A percentile compares a stretch with the other conserved stretches of the same genome.
Conservation (phyloP, 2,329 filamentous ascomycete species). For the Eurotiales sp. region DNA sequence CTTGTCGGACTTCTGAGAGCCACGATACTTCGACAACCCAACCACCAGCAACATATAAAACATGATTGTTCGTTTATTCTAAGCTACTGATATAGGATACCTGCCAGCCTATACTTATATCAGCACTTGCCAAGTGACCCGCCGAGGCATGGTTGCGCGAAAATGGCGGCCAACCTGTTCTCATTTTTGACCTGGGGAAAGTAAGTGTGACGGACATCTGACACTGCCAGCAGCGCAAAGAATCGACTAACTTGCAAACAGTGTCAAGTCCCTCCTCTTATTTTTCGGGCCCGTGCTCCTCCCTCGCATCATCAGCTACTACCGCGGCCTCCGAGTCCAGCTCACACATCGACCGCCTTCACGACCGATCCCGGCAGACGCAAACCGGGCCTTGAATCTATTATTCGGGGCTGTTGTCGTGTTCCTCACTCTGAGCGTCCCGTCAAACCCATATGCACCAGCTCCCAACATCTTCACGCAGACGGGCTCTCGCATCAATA, state of each 20-base stretch:
- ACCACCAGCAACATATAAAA: too few relatives aligned
- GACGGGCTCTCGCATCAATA: conserved; percentile 79
- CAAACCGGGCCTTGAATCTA: conserved; percentile 43
- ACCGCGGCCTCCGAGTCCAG: conserved; percentile 32
- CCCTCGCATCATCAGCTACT: conserved; percentile 36
- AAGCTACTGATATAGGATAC: background rate
- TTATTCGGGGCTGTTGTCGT: conserved; percentile 52
- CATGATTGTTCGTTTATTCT: background rate
- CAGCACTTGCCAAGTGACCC: background rate
- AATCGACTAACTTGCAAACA: conserved; percentile 18
- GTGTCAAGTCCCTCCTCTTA: conserved; percentile 41
- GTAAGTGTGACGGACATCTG: conserved; percentile 2
- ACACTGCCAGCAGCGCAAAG: background rate
- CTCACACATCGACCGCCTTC: conserved; percentile 35
- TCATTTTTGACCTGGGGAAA: conserved; percentile 14
- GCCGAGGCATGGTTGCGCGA: conserved; percentile 7
- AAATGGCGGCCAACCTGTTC: conserved; percentile 8
- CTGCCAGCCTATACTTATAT: background rate
- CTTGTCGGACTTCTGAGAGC: too few relatives aligned
- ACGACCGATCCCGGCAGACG: conserved; percentile 31
- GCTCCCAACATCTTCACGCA: conserved; percentile 67
- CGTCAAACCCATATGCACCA: conserved; percentile 57
- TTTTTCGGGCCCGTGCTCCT: conserved; percentile 42
- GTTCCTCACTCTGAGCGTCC: conserved; percentile 61
- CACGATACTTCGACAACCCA: too few relatives aligned